phyloP scores from a whole-genome alignment of 2,329 filamentous ascomycete genomes.

The Aureobasidium sp. region DNA sequence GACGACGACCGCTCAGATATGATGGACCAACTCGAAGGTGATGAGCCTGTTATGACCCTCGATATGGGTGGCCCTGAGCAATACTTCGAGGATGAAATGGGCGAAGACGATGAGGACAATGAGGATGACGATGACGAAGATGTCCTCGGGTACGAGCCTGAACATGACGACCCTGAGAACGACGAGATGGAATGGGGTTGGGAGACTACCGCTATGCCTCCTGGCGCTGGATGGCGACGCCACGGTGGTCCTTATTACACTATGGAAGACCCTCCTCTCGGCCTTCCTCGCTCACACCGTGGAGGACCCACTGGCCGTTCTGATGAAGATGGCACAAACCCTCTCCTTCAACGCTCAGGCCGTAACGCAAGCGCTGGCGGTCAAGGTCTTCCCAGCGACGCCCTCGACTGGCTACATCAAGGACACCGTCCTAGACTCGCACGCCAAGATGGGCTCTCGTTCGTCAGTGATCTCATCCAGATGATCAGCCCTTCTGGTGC shows the following conservation, averaged over 20 bases:
- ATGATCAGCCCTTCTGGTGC: constrained; percentile 18
- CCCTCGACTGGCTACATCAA: constrained; percentile 3
- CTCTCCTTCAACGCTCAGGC: constrained; percentile 57
- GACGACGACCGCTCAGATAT: constrained; percentile 32
- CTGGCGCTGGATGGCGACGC: neutral
- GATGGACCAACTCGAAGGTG: constrained; percentile 36
- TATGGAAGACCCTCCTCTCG: constrained; percentile 29
- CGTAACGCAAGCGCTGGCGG: constrained; percentile 13
- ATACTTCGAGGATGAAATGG: constrained; percentile 52
- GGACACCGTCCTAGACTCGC: neutral
- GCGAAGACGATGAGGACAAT: constrained; percentile 40
- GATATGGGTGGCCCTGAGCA: constrained; percentile 42
- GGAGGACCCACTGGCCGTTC: constrained; percentile 34
- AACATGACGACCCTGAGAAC: constrained; percentile 35
- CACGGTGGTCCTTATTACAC: constrained; percentile 7
- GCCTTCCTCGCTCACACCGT: constrained; percentile 37
- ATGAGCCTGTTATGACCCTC: constrained; percentile 32
- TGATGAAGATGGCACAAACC: constrained; percentile 78
- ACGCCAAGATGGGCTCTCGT: constrained; percentile 11
- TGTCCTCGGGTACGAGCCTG: constrained; percentile 48
- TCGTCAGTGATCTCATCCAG: constrained; percentile 18
- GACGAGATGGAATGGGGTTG: constrained; percentile 42
- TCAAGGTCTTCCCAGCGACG: constrained; percentile 5
- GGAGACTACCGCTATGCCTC: constrained; percentile 38
- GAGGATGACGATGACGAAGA: constrained; percentile 61